These are phyloP conservation scores for Domatiomyces catenatus DNA, from an alignment of 2,329 filamentous ascomycete genomes.

Conservation along the genomic window DNA sequence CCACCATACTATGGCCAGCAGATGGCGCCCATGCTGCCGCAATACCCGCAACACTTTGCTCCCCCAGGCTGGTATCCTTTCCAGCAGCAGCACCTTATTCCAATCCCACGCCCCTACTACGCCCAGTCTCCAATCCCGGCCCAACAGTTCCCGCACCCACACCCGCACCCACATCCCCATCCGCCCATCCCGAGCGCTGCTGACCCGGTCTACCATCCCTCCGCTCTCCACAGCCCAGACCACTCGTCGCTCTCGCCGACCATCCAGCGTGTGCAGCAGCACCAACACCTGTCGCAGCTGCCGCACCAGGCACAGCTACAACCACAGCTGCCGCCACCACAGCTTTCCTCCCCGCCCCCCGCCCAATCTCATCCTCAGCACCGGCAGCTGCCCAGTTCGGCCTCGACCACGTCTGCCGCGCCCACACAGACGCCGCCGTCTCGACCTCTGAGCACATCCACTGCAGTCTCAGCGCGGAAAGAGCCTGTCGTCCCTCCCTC, in stretches of 20 bases:
- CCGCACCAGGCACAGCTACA: constrained; percentile 12
- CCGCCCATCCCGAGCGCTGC: constrained; percentile 23
- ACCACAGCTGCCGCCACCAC: constrained; percentile 9
- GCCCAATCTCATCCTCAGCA: constrained; percentile 9
- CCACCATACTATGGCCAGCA: constrained; percentile 41
- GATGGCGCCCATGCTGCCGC: constrained; percentile 38
- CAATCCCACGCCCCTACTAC: constrained; percentile 27
- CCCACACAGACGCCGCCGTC: constrained; percentile 21
- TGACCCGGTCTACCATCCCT: constrained; percentile 11
- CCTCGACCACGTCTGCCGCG: constrained; percentile 21
- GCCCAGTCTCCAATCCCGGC: constrained; percentile 29
- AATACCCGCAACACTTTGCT: constrained; percentile 30
- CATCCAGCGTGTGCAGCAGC: not conserved
- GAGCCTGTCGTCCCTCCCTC: constrained; percentile 21
- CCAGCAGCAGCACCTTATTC: constrained; percentile 25
- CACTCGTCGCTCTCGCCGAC: not conserved
- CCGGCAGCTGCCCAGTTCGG: constrained; percentile 20
- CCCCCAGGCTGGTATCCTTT: constrained; percentile 31
- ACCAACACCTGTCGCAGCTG: constrained; percentile 4
- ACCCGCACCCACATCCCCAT: constrained; percentile 1
- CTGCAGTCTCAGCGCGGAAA: constrained; percentile 14
- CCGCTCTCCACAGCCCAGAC: not conserved
- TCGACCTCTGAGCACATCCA: constrained; percentile 14
- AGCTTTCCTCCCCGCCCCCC: constrained; percentile 13
- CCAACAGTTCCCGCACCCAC: constrained; percentile 21